Conservation (phyloP, 495 filamentous ascomycete species). For the Thermothielavioides terrestris region DNA sequence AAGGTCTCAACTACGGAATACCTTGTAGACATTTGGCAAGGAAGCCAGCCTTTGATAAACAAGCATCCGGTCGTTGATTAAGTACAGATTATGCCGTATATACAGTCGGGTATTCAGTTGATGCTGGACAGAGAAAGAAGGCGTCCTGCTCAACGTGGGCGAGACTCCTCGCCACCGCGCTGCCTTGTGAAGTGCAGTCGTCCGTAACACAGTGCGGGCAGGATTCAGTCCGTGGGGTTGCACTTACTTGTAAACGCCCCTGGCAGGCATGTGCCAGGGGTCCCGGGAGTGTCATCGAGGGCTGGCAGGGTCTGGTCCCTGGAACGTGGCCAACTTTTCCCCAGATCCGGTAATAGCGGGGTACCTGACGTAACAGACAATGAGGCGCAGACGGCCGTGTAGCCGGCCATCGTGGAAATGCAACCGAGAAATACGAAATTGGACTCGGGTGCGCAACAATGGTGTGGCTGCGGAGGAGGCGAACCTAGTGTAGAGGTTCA, state of each 20-base stretch:
- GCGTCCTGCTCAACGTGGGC: too few relatives aligned
- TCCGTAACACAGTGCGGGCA: not conserved
- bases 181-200: not conserved
- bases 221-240: not conserved
- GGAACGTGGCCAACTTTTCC: not conserved
- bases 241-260: not conserved
- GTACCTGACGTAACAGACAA: conserved; percentile 17
- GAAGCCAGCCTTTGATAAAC: too few relatives aligned
- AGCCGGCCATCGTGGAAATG: conserved; percentile 2
- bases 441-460: not conserved
- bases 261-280: too few relatives aligned
- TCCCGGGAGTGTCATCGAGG: conserved; percentile 10
- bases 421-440: conserved; percentile 13
- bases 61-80: too few relatives aligned
- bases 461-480: too few relatives aligned
- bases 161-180: too few relatives aligned
- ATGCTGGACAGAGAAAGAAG: too few relatives aligned
- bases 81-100: too few relatives aligned
- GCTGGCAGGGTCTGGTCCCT: not conserved
- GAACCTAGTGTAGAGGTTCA: too few relatives aligned
- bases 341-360: conserved; percentile 15
- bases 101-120: too few relatives aligned
- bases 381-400: conserved; percentile 22
- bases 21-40: too few relatives aligned
- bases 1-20: too few relatives aligned